phyloP scores from a whole-genome alignment of 768 basidiomycete species.

The Tulasnella sp. region DNA sequence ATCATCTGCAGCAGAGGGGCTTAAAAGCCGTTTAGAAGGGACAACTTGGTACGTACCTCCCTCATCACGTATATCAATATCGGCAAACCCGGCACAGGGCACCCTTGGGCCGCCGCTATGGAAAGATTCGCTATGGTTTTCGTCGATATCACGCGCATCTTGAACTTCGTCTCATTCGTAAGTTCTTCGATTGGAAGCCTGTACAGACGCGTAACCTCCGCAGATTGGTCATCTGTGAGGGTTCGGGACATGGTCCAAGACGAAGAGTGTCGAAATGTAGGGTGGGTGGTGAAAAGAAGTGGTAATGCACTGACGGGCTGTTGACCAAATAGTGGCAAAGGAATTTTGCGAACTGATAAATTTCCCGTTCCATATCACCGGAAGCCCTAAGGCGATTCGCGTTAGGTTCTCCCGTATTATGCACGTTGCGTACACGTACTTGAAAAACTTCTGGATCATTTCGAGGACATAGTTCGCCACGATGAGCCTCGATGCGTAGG shows the following conservation, averaged over 20 bases:
- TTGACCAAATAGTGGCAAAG: background rate
- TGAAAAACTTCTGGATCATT: no score
- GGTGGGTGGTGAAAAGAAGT: background rate
- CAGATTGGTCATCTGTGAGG: background rate
- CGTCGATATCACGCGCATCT: background rate
- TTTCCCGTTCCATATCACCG: no score
- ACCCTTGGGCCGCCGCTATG: background rate
- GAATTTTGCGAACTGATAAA: no score
- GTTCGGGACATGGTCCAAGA: background rate
- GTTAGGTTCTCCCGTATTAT: no score
- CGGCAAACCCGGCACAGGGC: background rate
- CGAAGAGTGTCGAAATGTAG: background rate
- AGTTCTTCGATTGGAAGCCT: background rate
- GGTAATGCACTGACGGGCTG: background rate
- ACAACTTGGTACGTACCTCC: background rate
- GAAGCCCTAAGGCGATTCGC: no score
- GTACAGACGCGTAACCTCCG: background rate
- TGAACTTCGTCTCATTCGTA: background rate
- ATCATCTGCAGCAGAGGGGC: background rate
- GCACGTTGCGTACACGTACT: no score
- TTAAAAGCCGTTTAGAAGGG: no score
- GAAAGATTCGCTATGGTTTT: background rate
- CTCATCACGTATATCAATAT: background rate
- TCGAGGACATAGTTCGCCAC: no score
- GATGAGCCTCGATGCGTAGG: no score